Evolutionary conservation across 805 yeast genomes (phyloP), one percentile per base, ranked within the genome.

Genomic region (Naumovozyma baii): DNA sequence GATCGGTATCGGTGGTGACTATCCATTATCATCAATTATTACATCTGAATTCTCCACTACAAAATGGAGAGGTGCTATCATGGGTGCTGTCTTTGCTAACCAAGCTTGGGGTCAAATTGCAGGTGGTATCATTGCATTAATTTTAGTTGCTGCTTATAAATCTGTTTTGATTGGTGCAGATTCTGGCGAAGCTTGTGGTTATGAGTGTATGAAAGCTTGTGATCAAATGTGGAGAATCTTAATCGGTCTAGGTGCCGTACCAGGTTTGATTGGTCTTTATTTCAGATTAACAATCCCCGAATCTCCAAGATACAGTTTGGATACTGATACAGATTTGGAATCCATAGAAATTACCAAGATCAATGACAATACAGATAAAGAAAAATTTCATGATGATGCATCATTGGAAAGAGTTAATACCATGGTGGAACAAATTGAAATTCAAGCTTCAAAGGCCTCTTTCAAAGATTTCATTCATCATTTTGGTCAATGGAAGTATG

Each of bases 1-100:
- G 72, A 80, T 87, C 54, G 96, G 96, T 77, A 87, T 86, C 54
- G 96, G 96, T 70, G 96, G 95, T 74, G 96, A 86, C 68, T 86
- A 86, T 64, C 95, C 96, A 51, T 72, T 87, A 56, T 84, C 95
- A 15, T 84, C 95, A n/a, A 81, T 86, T 62, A 86, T 86, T 49
- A 81, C 95, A 8, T 80, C 95, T 42, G 96, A 86, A 70, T 86
- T 86, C 57, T 74, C 95, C 18, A 84, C 95, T 44, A 86, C 95
- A 50, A 85, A 83, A 65, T 86, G 95, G 94, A 83, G 96, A 79
- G 96, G 96, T 74, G 95, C 95, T 49, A 85, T 85, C 54, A 86
- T 86, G 95, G 87, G 84, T 59, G 94, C 95, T 22, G 95, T 86
- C 41, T 88, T 88, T 64, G 90, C 96, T 42, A 87, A 87, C 71